Percentiles rank a stretch among this genome's conserved stretches.
phyloP scores from a whole-genome alignment of 345 rosid species.

The Sonneratia caseolaris region DNA sequence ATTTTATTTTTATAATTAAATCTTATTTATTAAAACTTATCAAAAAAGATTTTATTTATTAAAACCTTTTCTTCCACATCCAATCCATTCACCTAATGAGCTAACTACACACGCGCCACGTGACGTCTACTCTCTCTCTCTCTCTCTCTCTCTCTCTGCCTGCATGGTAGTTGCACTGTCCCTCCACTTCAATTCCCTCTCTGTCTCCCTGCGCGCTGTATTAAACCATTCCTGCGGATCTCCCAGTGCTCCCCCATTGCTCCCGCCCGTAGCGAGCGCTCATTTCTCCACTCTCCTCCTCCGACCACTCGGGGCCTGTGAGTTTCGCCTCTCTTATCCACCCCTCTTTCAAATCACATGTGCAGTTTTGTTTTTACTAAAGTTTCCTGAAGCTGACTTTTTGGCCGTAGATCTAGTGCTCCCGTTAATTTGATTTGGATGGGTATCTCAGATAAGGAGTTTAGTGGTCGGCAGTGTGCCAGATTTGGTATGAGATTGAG shows the following conservation, averaged over 20 bases:
- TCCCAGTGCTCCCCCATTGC: neutral
- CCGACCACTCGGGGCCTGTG: neutral
- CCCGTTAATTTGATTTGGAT: neutral
- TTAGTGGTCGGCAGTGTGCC: neutral
- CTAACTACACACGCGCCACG: constrained; percentile 1
- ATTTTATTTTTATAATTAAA: neutral
- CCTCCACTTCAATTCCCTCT: neutral
- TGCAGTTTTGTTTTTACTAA: neutral
- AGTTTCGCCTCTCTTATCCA: neutral
- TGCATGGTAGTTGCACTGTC: neutral
- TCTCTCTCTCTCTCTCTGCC: neutral
- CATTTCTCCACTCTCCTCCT: neutral
- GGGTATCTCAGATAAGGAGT: neutral
- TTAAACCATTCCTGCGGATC: neutral
- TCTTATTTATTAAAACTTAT: too few relatives aligned
- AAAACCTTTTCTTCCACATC: neutral
- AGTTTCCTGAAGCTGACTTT: neutral
- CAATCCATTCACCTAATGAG: neutral
- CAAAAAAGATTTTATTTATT: too few relatives aligned
- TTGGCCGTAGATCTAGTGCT: neutral
- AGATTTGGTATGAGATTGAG: neutral
- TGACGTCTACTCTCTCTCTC: neutral
- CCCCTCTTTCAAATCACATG: neutral
- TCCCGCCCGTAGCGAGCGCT: neutral
- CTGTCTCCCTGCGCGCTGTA: neutral